Percentiles rank a stretch among this genome's conserved stretches.
Evolutionary conservation across 1,139 yeast species (phyloP).

Genomic region (Saccharomyces uvarum): DNA sequence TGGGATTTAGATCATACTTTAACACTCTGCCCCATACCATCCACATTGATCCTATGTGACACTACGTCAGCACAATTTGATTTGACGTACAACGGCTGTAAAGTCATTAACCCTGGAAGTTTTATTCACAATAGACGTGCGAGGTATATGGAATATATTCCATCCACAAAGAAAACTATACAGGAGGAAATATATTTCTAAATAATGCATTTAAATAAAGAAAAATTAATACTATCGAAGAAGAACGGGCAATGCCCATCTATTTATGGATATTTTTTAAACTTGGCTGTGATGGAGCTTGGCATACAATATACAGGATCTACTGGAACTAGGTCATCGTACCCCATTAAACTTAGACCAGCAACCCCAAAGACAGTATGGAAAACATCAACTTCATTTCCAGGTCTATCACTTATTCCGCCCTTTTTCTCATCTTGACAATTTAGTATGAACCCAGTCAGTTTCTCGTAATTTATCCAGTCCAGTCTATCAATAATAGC

Average conservation of each 20-base stretch:
- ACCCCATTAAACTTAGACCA: constrained; percentile 71
- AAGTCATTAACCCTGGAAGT: constrained; percentile 63
- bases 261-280: constrained; percentile 41
- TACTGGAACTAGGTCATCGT: constrained; percentile 47
- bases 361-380: constrained; percentile 89
- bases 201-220: constrained; percentile 14
- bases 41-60: constrained; percentile 59
- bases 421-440: constrained; percentile 78
- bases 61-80: constrained; percentile 63
- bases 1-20: constrained; percentile 67
- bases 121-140: constrained; percentile 45
- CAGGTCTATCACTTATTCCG: constrained; percentile 88
- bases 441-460: constrained; percentile 57
- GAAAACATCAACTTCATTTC: constrained; percentile 83
- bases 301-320: constrained; percentile 92
- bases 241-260: background rate
- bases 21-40: constrained; percentile 72
- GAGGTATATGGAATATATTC: constrained; percentile 64
- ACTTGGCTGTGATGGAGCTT: constrained; percentile 34
- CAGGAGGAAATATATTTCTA: constrained; percentile 41
- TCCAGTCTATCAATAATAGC: constrained; percentile 57
- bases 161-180: constrained; percentile 45
- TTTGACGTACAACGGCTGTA: constrained; percentile 75
- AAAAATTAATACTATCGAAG: background rate
- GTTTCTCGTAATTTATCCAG: constrained; percentile 63